Conservation (phyloP, 805 yeast genomes). For the Teunomyces stri region DNA sequence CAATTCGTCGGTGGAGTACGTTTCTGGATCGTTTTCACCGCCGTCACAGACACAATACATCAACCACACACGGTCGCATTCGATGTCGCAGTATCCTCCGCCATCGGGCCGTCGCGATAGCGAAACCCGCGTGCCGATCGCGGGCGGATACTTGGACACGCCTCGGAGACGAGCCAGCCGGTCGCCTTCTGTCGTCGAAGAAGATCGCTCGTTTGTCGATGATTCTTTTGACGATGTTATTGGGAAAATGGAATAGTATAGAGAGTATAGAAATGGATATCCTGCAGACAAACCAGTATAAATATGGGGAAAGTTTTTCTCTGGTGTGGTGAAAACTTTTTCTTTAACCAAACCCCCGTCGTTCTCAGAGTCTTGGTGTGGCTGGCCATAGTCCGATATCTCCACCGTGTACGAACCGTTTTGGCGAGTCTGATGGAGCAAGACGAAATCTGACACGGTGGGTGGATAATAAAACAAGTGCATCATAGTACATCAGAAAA, state of each 20-base stretch:
- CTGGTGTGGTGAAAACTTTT: not conserved
- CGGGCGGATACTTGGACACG: constrained; percentile 35
- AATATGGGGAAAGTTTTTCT: not conserved
- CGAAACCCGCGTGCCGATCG: constrained; percentile 10
- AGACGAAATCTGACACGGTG: constrained; percentile 2
- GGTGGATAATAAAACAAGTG: constrained; percentile 31
- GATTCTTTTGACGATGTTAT: constrained; percentile 1
- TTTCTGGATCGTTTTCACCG: not conserved
- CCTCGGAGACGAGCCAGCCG: constrained; percentile 8
- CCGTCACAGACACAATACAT: not conserved
- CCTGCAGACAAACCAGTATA: not conserved
- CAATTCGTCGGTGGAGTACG: not conserved
- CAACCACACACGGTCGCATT: constrained; percentile 32
- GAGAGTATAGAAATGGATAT: not conserved
- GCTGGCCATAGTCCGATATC: constrained; percentile 13
- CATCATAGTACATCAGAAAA: constrained; percentile 48
- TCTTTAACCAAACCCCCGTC: not conserved
- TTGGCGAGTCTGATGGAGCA: constrained; percentile 41
- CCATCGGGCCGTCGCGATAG: constrained; percentile 18
- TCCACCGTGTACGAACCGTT: constrained; percentile 39
- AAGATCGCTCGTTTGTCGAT: not conserved
- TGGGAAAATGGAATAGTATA: constrained; percentile 3
- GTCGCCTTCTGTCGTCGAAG: not conserved
- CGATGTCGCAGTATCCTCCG: constrained; percentile 49
- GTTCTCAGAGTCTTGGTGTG: not conserved